These are phyloP conservation scores for Lactarius deliciosus DNA, from an alignment of 768 basidiomycete genomes.

Conservation along the genomic window DNA sequence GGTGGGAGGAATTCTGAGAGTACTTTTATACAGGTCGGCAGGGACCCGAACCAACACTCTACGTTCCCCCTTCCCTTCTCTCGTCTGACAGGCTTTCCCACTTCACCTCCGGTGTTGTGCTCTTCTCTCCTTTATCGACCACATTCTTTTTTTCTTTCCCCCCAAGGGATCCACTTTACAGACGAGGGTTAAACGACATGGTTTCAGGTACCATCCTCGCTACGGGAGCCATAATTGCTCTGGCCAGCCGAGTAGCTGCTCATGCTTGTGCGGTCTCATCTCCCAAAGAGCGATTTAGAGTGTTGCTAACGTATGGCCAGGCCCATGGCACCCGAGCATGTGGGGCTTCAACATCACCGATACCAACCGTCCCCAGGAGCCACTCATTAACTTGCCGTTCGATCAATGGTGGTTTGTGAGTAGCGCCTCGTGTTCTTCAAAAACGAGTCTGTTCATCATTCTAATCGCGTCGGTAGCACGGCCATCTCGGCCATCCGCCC, in stretches of 20 bases:
- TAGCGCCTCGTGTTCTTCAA: constrained; percentile 11
- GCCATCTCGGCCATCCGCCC: constrained; percentile 37
- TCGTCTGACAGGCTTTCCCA: not conserved
- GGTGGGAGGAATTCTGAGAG: not conserved
- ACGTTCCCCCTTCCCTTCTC: not conserved
- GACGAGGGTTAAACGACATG: constrained; percentile 1
- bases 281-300: not conserved
- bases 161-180: not conserved
- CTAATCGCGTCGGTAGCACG: constrained; percentile 31
- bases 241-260: constrained; percentile 13
- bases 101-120: not conserved
- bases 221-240: constrained; percentile 1
- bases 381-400: constrained; percentile 37
- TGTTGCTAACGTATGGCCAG: constrained; percentile 24
- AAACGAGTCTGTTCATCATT: not conserved
- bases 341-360: constrained; percentile 42
- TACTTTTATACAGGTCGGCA: constrained; percentile 3
- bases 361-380: constrained; percentile 40
- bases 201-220: not conserved
- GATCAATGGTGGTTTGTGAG: constrained; percentile 41
- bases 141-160: constrained; percentile 6
- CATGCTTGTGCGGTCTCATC: not conserved
- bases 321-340: constrained; percentile 38
- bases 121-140: constrained; percentile 7
- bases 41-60: not conserved